Evolutionary conservation across 306 rosid species (phyloP), one percentile per base, ranked within the genome.

Genomic region (Neltuma alba): DNA sequence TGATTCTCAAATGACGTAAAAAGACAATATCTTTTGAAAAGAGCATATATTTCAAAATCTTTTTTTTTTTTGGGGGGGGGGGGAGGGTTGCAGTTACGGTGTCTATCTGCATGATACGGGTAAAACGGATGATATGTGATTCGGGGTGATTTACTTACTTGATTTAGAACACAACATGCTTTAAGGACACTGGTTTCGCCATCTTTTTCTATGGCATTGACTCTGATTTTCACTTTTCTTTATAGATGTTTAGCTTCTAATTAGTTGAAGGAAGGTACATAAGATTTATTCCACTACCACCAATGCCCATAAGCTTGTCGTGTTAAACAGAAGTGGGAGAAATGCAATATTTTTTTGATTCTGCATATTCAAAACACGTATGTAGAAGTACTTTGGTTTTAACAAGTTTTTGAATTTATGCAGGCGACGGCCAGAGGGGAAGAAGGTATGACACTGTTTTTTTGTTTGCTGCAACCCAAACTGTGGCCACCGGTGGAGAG

Each of bases 401-500:
- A 25, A 75, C 7, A 61, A 3, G 12, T 79, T 72, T 57, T 78
- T 48, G 64, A 80, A 23, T 70, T 33, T 58, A 20, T 85, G 90
- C 85, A 91, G 98, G 93, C 90, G 13, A 88, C 91, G 42, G 83
- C 86, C 55, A 85, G 91, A 82, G 94, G 98, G 36, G 97, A 93
- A 87, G 95, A 90, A 74, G 97, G 94, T 25, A 88, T 85, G 93
- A 78, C 92, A 1, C 81, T 93, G 72, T 82, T 86, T 80, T 80
- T 93, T 90, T 68, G 98, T 93, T 76, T 91, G 95, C 91, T 91
- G 97, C 93, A 93, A 91, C 79, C 97, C 93, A 73, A 88, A 73
- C 74, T 91, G 98, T 57, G 92, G 90, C 34, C 36, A 91, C 82
- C 81, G 89, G 67, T 93, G 97, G 98, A 83, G 70, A 34, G 72